Evolutionary conservation across 192 early-diverging fungal genomes (phyloP).

Genomic region (Coemansia reversa): DNA sequence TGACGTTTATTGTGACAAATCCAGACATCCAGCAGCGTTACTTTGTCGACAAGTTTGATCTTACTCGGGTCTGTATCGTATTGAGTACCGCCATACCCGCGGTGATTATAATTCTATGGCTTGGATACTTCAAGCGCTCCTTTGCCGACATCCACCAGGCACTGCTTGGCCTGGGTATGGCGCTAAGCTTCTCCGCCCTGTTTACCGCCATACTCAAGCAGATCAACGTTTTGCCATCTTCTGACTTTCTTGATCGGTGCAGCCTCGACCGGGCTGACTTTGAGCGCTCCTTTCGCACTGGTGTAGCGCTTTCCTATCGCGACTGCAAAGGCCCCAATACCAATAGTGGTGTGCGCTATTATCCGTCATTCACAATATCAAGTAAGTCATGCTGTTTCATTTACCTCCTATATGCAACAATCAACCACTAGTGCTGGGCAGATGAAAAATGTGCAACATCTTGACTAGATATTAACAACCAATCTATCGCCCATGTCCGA

Average conservation of each 20-base stretch:
- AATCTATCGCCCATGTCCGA: background rate
- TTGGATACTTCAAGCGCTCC: conserved; percentile 20
- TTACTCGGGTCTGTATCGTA: conserved; percentile 29
- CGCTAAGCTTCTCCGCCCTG: conserved; percentile 34
- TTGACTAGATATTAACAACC: background rate
- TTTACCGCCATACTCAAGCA: conserved; percentile 36
- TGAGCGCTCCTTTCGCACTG: conserved; percentile 16
- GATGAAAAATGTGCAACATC: background rate
- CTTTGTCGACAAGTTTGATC: conserved; percentile 14
- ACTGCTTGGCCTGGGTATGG: conserved; percentile 32
- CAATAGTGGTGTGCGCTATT: conserved; percentile 10
- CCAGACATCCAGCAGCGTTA: conserved; percentile 36
- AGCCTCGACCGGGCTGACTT: conserved; percentile 14
- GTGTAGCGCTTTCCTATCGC: conserved; percentile 13
- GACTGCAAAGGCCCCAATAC: conserved; percentile 22
- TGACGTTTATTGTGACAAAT: conserved; percentile 26
- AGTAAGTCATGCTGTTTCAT: conserved; percentile 18
- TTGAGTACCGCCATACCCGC: conserved; percentile 31
- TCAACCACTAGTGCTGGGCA: background rate
- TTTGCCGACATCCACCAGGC: conserved; percentile 31
- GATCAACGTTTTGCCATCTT: conserved; percentile 1
- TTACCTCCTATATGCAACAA: background rate
- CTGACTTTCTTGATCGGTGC: conserved; percentile 39
- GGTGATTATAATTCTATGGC: conserved; percentile 38
- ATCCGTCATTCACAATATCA: conserved; percentile 14